Evolutionary conservation across 2,329 filamentous ascomycete genomes (phyloP), one percentile per base, ranked within the genome.

Genomic region (Lachnellula suecica): DNA sequence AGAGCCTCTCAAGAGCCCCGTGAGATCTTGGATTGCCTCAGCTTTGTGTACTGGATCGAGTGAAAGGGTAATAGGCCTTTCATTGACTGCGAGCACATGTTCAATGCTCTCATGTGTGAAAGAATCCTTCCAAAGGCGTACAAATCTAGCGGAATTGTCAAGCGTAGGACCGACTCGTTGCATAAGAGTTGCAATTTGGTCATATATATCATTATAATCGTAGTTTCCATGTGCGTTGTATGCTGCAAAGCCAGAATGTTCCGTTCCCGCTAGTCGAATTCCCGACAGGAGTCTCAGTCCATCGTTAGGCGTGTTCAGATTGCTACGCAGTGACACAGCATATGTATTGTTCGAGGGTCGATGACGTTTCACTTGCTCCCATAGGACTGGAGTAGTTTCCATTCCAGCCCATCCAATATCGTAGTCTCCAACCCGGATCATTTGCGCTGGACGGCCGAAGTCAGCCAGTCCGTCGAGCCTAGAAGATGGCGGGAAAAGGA

Each of bases 381-480:
- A 51, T 8, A 56, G 38, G 11, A 45, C 35, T n/a, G 45, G 17
- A 10, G 45, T 56, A 2, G 54, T 10, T 56, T 59, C 57, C 53
- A 62, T 51, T 23, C 57, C 59, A 11, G 54, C 60, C 40, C 40
- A 46, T 25, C 56, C 58, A 50, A 63, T 40, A 34, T 38, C 38
- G 2, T 22, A 22, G 5, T 35, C 34, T 5, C 29, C 19, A 15
- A 59, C 13, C 2, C 34, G 17, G 23, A 60, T 22, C 2, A 45
- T 27, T 22, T 49, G 20, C 24, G 20, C 19, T 29, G 41, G 49
- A 23, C 49, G 51, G 13, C 17, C 31, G 31, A 35, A 35, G 15
- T 35, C 17, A n/a, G n/a, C n/a, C n/a, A n/a, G n/a, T n/a, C n/a
- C n/a, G n/a, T n/a, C n/a, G n/a, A n/a, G n/a, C n/a, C n/a, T n/a